These are phyloP conservation scores for Fusarium decemcellulare DNA, from an alignment of 2,329 filamentous ascomycete genomes.

Conservation along the genomic window DNA sequence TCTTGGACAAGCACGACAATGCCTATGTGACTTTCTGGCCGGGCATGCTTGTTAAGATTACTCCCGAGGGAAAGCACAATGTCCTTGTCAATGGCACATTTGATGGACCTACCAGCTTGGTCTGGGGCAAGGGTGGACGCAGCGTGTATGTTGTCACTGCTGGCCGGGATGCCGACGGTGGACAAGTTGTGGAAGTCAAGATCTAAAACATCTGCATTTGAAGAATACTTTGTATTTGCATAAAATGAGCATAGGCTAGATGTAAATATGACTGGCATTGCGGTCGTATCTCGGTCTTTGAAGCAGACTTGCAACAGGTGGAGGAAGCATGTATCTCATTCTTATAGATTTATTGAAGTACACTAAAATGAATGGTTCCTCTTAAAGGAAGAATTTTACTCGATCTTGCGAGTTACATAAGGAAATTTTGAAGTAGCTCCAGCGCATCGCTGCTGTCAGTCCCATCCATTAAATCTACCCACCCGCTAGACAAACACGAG, in stretches of 20 bases:
- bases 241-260: not conserved
- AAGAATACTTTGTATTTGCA: too few relatives aligned
- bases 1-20: not conserved
- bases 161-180: not conserved
- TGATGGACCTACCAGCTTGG: not conserved
- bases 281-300: too few relatives aligned
- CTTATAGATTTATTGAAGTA: too few relatives aligned
- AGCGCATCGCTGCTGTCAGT: too few relatives aligned
- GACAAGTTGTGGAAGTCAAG: conserved; percentile 11
- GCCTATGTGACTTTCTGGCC: conserved; percentile 9
- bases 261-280: not conserved
- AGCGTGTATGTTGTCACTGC: not conserved
- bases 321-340: too few relatives aligned
- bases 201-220: not conserved
- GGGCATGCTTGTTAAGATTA: not conserved
- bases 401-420: too few relatives aligned
- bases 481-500: too few relatives aligned
- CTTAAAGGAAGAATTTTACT: too few relatives aligned
- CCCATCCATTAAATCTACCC: too few relatives aligned
- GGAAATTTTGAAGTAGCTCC: too few relatives aligned
- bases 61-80: not conserved
- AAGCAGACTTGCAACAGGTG: too few relatives aligned
- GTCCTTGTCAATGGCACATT: not conserved
- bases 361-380: too few relatives aligned
- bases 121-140: not conserved